Base-by-base conservation (phyloP, 2,329 filamentous ascomycete genomes). In the Colletotrichum sp. region DNA sequence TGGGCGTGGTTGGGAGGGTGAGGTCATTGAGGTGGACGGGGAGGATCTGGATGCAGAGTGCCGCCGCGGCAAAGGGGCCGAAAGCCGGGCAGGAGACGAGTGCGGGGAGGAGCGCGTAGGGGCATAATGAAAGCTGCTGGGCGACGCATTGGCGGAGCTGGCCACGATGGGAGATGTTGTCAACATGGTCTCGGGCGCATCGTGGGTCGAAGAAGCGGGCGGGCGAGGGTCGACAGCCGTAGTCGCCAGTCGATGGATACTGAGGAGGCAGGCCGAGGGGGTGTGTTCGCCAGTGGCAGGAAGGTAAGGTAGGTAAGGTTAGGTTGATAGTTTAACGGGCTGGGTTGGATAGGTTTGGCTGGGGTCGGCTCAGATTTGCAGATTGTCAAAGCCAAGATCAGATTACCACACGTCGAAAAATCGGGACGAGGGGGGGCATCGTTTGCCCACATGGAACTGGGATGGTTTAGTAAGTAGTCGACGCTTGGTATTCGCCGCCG, bases 171-270 rank as follows among this genome's bases (percentile, higher is more conserved):
- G 89, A 81, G 90, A 91, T 82, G 89, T 90, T 84, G 89, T 90
- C 88, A 91, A 88, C 90, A 92, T 92, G 87, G 84, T 90, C 86
- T 84, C 84, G 84, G 84, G 83, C 84, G 85, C 88, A 88, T 89
- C 83, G 84, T 89, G 71, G 67, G 72, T 34, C 66, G 60, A 60
- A 67, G 16, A 64, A 69, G 65, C 15, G 18, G 63, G 16, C 49
- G 66, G 66, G 44, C 34, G 66, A 65, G 34, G 21, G 32, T 62
- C 59, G 66, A 49, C 44, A 49, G 44, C 44, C n/a, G 44, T 21
- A 21, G 55, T 62, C 59, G 49, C 32, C 21, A 64, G 65, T 72
- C 52, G 71, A 21, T 64, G 69, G 64, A n/a, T 72, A 32, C 28
- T 32, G 32, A 26, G 24, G 8, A 36, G 28, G 71, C 16, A 72